Conservation (phyloP, 805 yeast genomes). For the Maudiozyma serrabonitensis region DNA sequence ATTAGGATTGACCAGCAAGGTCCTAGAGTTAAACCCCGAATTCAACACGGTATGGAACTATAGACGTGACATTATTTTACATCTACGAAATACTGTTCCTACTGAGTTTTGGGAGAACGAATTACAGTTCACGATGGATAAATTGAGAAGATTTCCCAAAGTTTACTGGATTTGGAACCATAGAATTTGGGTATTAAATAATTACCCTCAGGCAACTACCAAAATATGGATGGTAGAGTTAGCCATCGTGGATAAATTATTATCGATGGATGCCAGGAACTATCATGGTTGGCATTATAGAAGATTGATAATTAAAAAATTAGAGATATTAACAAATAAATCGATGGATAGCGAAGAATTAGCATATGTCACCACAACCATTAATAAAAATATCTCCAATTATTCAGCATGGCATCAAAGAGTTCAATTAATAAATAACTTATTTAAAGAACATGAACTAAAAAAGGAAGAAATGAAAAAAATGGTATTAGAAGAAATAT, state of each 20-base stretch:
- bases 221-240: conserved; percentile 65
- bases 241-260: conserved; percentile 54
- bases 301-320: conserved; percentile 48
- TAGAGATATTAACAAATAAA: conserved; percentile 16
- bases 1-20: conserved; percentile 43
- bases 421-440: conserved; percentile 50
- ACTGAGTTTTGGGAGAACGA: conserved; percentile 40
- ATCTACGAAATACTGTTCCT: conserved; percentile 11
- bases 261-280: conserved; percentile 70
- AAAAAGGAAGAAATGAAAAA: conserved; percentile 11
- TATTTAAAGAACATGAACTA: conserved; percentile 30
- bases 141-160: conserved; percentile 65
- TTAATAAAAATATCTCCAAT: conserved; percentile 78
- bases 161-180: conserved; percentile 98
- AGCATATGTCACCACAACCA: conserved; percentile 65
- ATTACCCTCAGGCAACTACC: conserved; percentile 34
- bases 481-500: conserved; percentile 46
- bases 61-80: conserved; percentile 57
- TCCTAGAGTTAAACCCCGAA: conserved; percentile 71
- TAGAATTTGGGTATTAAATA: conserved; percentile 67
- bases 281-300: conserved; percentile 96
- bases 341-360: conserved; percentile 46
- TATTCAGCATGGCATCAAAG: conserved; percentile 96
- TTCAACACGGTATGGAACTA: conserved; percentile 85
- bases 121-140: conserved; percentile 46